phyloP scores from a whole-genome alignment of 2,329 filamentous ascomycete species.

The Ophiostoma triangulosporum region DNA sequence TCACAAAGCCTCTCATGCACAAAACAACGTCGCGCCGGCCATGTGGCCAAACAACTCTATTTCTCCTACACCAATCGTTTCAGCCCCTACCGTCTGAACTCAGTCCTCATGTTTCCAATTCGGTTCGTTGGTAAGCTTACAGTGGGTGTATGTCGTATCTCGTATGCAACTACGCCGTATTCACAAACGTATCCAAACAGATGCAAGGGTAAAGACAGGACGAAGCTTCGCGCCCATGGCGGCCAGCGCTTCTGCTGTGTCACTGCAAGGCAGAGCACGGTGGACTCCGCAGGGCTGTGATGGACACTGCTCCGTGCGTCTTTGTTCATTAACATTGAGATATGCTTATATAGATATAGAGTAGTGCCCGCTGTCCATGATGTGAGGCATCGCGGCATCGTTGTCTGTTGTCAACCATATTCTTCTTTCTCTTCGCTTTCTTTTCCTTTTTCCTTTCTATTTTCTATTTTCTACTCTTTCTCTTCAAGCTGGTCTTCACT shows the following conservation, averaged over 20 bases:
- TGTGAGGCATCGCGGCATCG: background rate
- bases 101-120: background rate
- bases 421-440: background rate
- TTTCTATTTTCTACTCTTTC: background rate
- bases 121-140: background rate
- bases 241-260: too few relatives aligned
- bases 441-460: background rate
- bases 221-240: too few relatives aligned
- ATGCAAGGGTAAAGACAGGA: too few relatives aligned
- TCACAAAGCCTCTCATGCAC: too few relatives aligned
- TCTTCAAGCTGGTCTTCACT: conserved; percentile 1
- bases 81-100: conserved; percentile 1
- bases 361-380: background rate
- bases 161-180: too few relatives aligned
- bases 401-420: too few relatives aligned
- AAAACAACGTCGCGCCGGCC: background rate
- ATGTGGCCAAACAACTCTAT: background rate
- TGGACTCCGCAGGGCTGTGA: too few relatives aligned
- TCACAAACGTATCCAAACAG: too few relatives aligned
- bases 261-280: too few relatives aligned
- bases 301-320: background rate
- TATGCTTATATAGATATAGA: background rate
- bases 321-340: background rate
- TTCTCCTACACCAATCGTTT: background rate
- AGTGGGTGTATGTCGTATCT: too few relatives aligned